Conservation (phyloP, 2,329 filamentous ascomycete species). For the Tothia fuscella region DNA sequence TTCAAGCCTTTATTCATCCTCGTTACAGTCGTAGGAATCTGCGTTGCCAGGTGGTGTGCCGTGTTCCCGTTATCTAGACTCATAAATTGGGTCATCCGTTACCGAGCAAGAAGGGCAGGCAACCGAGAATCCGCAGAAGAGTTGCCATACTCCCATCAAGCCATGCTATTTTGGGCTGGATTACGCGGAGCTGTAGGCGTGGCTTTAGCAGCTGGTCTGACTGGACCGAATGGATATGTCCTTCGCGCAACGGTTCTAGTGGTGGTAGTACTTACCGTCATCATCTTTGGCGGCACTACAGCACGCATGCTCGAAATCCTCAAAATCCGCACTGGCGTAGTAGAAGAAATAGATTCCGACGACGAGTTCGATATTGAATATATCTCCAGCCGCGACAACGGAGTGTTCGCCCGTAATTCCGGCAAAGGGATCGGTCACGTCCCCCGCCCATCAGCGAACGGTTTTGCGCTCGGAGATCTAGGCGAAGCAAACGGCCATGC, state of each 20-base stretch:
- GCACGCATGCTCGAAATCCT: constrained; percentile 96
- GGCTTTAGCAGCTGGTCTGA: constrained; percentile 78
- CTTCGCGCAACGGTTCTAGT: constrained; percentile 92
- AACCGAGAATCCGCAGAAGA: constrained; percentile 74
- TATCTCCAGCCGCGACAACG: constrained; percentile 23
- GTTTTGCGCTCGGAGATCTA: constrained; percentile 36
- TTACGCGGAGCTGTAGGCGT: constrained; percentile 92
- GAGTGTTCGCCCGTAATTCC: constrained; percentile 65
- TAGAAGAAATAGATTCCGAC: constrained; percentile 94
- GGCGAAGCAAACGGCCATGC: constrained; percentile 19
- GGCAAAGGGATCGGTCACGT: constrained; percentile 67
- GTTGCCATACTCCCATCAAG: constrained; percentile 87
- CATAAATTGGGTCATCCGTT: constrained; percentile 89
- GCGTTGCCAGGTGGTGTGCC: constrained; percentile 80
- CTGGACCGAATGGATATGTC: constrained; percentile 67
- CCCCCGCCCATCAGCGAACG: constrained; percentile 45
- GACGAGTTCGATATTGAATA: constrained; percentile 96
- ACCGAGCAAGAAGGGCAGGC: constrained; percentile 58
- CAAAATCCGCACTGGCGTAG: constrained; percentile 89
- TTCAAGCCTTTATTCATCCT: constrained; percentile 96
- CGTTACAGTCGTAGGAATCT: constrained; percentile 82
- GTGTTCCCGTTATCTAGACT: constrained; percentile 83
- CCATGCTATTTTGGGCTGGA: constrained; percentile 99
- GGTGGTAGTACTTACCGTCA: constrained; percentile 92
- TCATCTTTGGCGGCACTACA: constrained; percentile 96